Evolutionary conservation across 2,329 filamentous ascomycete species (phyloP).

Genomic region (Laburnicola sp.): DNA sequence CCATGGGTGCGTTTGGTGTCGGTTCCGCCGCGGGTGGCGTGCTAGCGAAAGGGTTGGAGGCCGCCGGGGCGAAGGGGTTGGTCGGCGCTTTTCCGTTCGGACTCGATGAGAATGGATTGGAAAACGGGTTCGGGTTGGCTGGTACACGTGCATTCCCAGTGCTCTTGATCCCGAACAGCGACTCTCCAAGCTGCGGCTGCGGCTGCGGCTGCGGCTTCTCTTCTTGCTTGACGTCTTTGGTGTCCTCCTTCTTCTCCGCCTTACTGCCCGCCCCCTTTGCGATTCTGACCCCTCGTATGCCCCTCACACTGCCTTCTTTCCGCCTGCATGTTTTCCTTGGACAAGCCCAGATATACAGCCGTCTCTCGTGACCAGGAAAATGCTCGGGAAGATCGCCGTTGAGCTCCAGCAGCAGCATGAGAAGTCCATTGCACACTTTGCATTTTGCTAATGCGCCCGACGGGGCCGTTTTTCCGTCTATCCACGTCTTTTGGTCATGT

Average conservation of each 20-base stretch:
- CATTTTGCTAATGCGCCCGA: conserved; percentile 80
- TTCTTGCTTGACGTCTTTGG: too few species aligned
- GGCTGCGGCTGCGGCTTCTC: conserved; percentile 35
- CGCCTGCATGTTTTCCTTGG: conserved; percentile 75
- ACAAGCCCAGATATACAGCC: conserved; percentile 86
- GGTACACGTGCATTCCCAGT: conserved; percentile 19
- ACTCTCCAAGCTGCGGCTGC: conserved; percentile 62
- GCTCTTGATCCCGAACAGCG: conserved; percentile 68
- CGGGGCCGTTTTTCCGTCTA: conserved; percentile 70
- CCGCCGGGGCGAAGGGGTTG: conserved; percentile 60
- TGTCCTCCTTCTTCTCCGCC: conserved; percentile 22
- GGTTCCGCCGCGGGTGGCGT: conserved; percentile 14
- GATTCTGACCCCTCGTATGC: conserved; percentile 68
- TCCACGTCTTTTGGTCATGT: conserved; percentile 66
- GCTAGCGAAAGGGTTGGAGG: conserved; percentile 36
- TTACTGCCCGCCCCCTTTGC: conserved; percentile 40
- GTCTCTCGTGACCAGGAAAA: conserved; percentile 84
- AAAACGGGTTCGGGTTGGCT: conserved; percentile 39
- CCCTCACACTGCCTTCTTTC: conserved; percentile 79
- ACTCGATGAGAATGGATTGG: conserved; percentile 64
- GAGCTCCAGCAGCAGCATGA: conserved; percentile 85
- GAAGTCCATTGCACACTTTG: conserved; percentile 80
- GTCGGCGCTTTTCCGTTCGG: conserved; percentile 41
- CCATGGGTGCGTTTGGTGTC: conserved; percentile 22
- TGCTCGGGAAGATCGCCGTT: conserved; percentile 86